Evolutionary conservation across 306 rosid genomes (phyloP).

Genomic region (Sophora flavescens): DNA sequence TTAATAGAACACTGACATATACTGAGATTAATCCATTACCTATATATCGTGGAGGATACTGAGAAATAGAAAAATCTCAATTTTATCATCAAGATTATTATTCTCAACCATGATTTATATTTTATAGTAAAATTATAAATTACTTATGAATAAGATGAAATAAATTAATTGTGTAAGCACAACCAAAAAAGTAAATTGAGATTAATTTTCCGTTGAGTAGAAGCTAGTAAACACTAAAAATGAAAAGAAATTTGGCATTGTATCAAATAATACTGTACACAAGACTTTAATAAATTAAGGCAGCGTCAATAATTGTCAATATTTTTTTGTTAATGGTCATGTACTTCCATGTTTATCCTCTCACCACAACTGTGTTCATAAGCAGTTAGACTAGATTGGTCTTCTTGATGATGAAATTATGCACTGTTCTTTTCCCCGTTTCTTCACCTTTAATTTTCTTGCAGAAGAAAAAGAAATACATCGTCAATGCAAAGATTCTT

Average conservation of each 20-base stretch:
- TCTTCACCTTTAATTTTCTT: slow-evolving; percentile 20
- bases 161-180: not conserved
- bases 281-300: not conserved
- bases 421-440: slow-evolving; percentile 39
- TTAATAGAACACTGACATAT: no score
- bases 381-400: slow-evolving; percentile 56
- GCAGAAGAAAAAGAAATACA: slow-evolving; percentile 41
- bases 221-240: not conserved
- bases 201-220: not conserved
- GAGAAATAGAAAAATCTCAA: no score
- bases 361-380: slow-evolving; percentile 56
- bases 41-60: no score
- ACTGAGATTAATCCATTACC: no score
- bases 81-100: no score
- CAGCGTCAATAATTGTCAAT: slow-evolving; percentile 37
- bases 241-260: not conserved
- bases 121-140: no score
- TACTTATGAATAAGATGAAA: no score
- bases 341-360: slow-evolving; percentile 57
- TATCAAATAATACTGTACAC: not conserved
- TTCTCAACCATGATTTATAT: no score
- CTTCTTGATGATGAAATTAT: slow-evolving; percentile 75
- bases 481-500: slow-evolving; percentile 77
- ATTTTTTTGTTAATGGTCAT: slow-evolving; percentile 24
- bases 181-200: not conserved